phyloP scores from a whole-genome alignment of 192 early-diverging fungal species.

The Rhizophlyctis rosea region DNA sequence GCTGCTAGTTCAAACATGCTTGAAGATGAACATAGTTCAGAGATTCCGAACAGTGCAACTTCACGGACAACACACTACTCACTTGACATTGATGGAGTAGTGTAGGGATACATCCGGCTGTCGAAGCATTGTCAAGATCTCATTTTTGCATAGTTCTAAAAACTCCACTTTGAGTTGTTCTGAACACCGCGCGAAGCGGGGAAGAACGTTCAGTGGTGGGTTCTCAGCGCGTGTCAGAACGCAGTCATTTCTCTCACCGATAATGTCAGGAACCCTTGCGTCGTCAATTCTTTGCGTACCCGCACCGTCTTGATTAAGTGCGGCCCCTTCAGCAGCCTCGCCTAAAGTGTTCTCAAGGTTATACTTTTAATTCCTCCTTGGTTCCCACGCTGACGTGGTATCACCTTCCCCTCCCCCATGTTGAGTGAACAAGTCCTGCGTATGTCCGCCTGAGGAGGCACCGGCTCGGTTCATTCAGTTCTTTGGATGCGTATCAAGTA shows the following conservation, averaged over 20 bases:
- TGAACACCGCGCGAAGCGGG: neutral
- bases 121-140: neutral
- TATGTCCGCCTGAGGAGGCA: too few species aligned
- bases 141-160: slow-evolving; percentile 4
- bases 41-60: neutral
- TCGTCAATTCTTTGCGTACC: slow-evolving; percentile 1
- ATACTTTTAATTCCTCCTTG: too few species aligned
- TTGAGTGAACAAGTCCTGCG: too few species aligned
- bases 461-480: too few species aligned
- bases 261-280: slow-evolving; percentile 2
- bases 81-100: slow-evolving; percentile 5
- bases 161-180: neutral
- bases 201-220: neutral
- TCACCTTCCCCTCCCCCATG: too few species aligned
- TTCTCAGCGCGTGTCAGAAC: neutral
- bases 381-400: too few species aligned
- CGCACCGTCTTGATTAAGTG: too few species aligned
- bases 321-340: too few species aligned
- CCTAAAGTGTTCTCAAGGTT: too few species aligned
- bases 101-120: slow-evolving; percentile 1
- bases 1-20: neutral
- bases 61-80: neutral
- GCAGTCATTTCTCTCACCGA: neutral
- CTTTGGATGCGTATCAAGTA: too few species aligned
- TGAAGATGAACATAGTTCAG: neutral